phyloP scores from a whole-genome alignment of 2,329 filamentous ascomycete genomes.

The Pestalotiopsis sp. region DNA sequence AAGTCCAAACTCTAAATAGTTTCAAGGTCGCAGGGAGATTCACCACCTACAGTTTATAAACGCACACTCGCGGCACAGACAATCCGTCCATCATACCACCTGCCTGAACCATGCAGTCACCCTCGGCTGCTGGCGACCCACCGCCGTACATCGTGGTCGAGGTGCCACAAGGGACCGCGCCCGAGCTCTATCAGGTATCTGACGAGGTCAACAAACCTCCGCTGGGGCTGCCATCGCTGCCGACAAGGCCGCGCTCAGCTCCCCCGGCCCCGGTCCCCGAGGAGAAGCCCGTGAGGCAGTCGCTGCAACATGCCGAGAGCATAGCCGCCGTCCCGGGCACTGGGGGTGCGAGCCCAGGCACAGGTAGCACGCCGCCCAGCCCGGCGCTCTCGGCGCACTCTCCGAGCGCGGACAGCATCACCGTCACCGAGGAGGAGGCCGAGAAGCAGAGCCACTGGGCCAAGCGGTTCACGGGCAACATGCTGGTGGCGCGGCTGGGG shows the following conservation, averaged over 20 bases:
- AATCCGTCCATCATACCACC: background rate
- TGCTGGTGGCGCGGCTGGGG: conserved; percentile 21
- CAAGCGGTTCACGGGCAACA: conserved; percentile 23
- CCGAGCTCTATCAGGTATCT: background rate
- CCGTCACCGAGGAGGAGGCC: conserved; percentile 7
- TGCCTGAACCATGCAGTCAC: background rate
- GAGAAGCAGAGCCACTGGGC: conserved; percentile 19
- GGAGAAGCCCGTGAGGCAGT: background rate
- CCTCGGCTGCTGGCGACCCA: background rate
- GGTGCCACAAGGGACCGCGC: background rate
- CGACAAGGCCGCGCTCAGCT: conserved; percentile 3
- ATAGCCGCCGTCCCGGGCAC: background rate
- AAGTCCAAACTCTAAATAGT: background rate
- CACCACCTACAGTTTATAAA: background rate
- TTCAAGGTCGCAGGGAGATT: background rate
- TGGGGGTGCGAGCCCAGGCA: background rate
- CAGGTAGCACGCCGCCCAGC: background rate
- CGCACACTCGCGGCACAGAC: background rate
- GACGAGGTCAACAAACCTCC: conserved; percentile 1
- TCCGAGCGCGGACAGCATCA: background rate
- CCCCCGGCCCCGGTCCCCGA: conserved; percentile 1
- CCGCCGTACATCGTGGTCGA: conserved; percentile 10
- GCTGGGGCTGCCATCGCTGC: background rate
- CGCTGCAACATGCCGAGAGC: background rate
- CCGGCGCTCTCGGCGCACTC: background rate